Conservation (phyloP, 192 early-diverging fungal species). For the Piromyces finnis region DNA sequence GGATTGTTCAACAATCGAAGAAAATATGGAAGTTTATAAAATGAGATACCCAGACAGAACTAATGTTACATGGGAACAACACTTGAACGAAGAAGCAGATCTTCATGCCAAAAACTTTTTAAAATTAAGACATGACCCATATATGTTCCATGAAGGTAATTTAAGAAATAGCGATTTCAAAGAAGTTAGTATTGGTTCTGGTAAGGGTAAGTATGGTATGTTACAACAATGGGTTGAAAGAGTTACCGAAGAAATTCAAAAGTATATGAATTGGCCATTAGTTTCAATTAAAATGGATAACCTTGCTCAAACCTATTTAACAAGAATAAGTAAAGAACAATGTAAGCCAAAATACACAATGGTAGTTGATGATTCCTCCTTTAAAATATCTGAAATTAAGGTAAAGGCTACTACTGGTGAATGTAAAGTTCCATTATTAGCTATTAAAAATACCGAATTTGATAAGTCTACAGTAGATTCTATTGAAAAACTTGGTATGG, state of each 20-base stretch:
- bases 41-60: too few relatives aligned
- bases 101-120: background rate
- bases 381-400: background rate
- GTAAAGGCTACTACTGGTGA: background rate
- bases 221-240: conserved; percentile 1
- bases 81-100: background rate
- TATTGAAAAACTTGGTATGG: background rate
- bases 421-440: background rate
- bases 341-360: background rate
- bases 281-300: background rate
- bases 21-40: too few relatives aligned
- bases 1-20: background rate
- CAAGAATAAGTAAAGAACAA: background rate
- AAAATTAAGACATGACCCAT: background rate
- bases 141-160: too few relatives aligned
- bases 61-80: background rate
- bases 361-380: background rate
- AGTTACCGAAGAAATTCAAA: background rate
- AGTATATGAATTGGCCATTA: background rate
- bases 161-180: background rate
- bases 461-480: background rate
- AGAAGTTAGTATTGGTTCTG: background rate
- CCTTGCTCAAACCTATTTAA: background rate
- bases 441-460: background rate
- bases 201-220: background rate